Base-by-base conservation (phyloP, 352 stramenopile genomes). In the Phytopythium litorale region DNA sequence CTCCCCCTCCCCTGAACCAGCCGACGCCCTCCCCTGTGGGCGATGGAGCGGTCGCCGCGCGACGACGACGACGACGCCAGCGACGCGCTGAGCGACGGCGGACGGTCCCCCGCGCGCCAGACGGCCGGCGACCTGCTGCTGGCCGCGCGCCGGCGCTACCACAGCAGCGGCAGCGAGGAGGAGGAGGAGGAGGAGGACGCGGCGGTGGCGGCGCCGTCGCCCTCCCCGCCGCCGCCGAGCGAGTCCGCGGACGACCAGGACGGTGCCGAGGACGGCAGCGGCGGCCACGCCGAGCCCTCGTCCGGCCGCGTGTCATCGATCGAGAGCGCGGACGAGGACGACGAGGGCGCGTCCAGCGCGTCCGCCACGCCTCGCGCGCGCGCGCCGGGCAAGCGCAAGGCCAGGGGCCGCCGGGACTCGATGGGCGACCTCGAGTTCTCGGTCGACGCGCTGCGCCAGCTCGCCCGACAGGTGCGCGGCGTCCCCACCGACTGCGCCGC, bases 381-480 rank as follows among this genome's bases (percentile, higher is more conserved):
- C 5, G 35, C 54, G 37, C 21, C 54, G 8, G 54, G 21, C 2
- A 66, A 60, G 25, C 58, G 70, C n/a, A 64, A 53, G 33, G 46
- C 56, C 28, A 46, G 21, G 2, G 35, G 9, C 30, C 53, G 51
- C 21, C 56, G 56, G 23, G 62, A 70, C 49, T 71, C 73, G 8
- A 67, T 82, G 4, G 72, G 72, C 48, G 61, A 71, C 25, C 51
- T 81, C 62, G 58, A 68, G 54, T 12, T 71, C 11, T 73, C 64
- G 21, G 30, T 85, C 37, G 66, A 76, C 33, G 75, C 68, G 4
- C 52, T 85, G 32, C 37, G 43, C 9, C 21, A 63, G 11, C 11
- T 83, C 13, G 72, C 72, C 3, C 60, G 71, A 13, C 56, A 75
- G 53, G 68, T 75, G 45, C 7, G 32, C 9, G 7, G 13, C 18